Conservation (phyloP, 352 stramenopile genomes). For the Phytophthora kernoviae region DNA sequence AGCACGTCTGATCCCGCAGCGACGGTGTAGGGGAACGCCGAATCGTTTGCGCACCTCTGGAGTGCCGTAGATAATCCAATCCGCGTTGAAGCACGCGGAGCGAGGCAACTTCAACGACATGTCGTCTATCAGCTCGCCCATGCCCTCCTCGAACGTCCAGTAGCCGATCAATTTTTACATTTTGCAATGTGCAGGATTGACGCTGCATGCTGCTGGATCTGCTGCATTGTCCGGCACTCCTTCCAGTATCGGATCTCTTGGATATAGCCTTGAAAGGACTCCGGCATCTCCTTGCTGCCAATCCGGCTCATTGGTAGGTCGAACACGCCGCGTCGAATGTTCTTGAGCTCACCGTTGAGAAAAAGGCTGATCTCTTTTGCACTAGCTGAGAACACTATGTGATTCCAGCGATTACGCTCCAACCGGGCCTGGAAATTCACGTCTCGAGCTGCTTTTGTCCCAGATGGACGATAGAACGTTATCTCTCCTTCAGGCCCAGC, state of each 20-base stretch:
- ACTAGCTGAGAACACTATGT: slow-evolving; percentile 59
- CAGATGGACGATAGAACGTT: slow-evolving; percentile 41
- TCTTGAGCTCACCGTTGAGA: slow-evolving; percentile 49
- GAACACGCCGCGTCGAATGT: slow-evolving; percentile 52
- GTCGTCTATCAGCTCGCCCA: slow-evolving; percentile 75
- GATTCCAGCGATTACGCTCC: slow-evolving; percentile 57
- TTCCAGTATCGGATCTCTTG: slow-evolving; percentile 79
- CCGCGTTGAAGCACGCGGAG: slow-evolving; percentile 44
- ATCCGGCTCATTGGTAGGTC: slow-evolving; percentile 58
- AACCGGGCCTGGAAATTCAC: slow-evolving; percentile 55
- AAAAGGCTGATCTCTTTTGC: slow-evolving; percentile 55
- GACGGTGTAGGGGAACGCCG: slow-evolving; percentile 66
- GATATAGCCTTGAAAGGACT: slow-evolving; percentile 67
- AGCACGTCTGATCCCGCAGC: slow-evolving; percentile 65
- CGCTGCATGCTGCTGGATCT: slow-evolving; percentile 38
- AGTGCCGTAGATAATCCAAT: slow-evolving; percentile 62
- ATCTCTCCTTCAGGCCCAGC: slow-evolving; percentile 37
- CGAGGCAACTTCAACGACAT: slow-evolving; percentile 61
- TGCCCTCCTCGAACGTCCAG: slow-evolving; percentile 81
- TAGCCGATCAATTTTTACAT: slow-evolving; percentile 52
- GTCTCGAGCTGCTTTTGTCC: slow-evolving; percentile 35
- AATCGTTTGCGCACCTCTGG: slow-evolving; percentile 49
- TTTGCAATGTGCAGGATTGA: slow-evolving; percentile 50
- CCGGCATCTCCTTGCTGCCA: slow-evolving; percentile 38
- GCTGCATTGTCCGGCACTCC: slow-evolving; percentile 38